phyloP scores from a whole-genome alignment of 2,329 filamentous ascomycete genomes.

The Venturiaceae sp. region DNA sequence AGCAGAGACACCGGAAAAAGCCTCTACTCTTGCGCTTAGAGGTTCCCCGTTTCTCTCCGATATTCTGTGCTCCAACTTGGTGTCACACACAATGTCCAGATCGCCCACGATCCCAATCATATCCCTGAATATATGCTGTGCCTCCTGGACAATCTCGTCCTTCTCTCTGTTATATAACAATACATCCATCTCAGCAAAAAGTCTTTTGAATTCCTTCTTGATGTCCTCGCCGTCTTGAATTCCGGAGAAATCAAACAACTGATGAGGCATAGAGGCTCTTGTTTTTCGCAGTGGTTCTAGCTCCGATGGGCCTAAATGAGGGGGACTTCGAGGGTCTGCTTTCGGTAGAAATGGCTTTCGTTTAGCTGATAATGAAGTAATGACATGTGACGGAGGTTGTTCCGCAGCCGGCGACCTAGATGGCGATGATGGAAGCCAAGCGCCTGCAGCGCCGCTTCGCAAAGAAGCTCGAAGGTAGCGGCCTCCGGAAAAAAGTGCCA shows the following conservation, averaged over 20 bases:
- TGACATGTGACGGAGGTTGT: too few relatives aligned
- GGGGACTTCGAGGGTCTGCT: too few relatives aligned
- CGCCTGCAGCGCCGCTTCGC: slow-evolving; percentile 44
- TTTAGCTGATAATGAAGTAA: too few relatives aligned
- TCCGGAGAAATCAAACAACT: slow-evolving; percentile 49
- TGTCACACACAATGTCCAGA: too few relatives aligned
- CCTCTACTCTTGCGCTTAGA: too few relatives aligned
- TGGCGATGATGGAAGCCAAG: slow-evolving; percentile 43
- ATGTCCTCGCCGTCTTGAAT: slow-evolving; percentile 58
- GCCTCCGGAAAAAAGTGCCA: slow-evolving; percentile 71
- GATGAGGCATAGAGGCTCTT: slow-evolving; percentile 24
- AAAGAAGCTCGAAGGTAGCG: slow-evolving; percentile 58
- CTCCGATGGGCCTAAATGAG: too few relatives aligned
- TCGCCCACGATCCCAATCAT: too few relatives aligned
- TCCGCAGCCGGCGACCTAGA: not conserved
- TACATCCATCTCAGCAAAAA: slow-evolving; percentile 39
- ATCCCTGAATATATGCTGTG: slow-evolving; percentile 53
- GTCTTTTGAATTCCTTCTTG: slow-evolving; percentile 52
- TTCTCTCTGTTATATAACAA: slow-evolving; percentile 47
- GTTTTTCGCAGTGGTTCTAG: slow-evolving; percentile 12
- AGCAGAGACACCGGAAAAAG: too few relatives aligned
- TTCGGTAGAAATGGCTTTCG: too few relatives aligned
- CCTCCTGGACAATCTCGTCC: slow-evolving; percentile 55
- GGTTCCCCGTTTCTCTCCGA: too few relatives aligned
- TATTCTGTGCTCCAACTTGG: too few relatives aligned